Evolutionary conservation across 1,284 basidiomycete species (phyloP).

Genomic region (Cutaneotrichosporon dermatis): DNA sequence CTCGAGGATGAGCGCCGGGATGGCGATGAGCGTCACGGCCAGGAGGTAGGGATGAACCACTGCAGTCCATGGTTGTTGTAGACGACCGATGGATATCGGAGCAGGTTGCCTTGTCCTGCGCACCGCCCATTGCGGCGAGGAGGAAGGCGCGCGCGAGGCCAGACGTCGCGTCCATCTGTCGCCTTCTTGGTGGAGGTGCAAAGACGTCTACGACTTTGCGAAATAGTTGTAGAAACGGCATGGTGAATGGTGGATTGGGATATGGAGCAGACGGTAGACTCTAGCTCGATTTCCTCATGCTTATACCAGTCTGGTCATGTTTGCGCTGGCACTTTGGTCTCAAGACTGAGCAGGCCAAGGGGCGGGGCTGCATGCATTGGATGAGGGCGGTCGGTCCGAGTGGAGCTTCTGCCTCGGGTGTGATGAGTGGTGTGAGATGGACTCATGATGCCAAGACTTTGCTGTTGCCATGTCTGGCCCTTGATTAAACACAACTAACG

Average conservation of each 20-base stretch:
- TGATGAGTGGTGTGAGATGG: too few species aligned
- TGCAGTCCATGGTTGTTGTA: conserved; percentile 31
- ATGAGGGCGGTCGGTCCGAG: too few species aligned
- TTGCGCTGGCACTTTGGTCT: too few species aligned
- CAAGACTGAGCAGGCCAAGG: too few species aligned
- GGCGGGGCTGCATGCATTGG: too few species aligned
- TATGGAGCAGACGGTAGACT: too few species aligned
- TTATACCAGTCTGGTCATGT: too few species aligned
- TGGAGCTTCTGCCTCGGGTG: too few species aligned
- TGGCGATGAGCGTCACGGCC: conserved; percentile 23
- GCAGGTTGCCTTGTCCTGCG: conserved; percentile 25
- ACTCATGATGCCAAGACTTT: too few species aligned
- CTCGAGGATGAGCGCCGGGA: conserved; percentile 25
- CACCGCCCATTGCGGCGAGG: conserved; percentile 28
- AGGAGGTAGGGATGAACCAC: conserved; percentile 31
- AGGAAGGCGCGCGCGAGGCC: conserved; percentile 28
- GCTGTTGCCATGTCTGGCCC: too few species aligned
- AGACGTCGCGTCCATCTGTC: conserved; percentile 24
- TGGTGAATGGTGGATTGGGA: background rate
- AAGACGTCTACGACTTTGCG: conserved; percentile 9
- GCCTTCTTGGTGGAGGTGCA: conserved; percentile 17
- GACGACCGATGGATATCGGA: conserved; percentile 25
- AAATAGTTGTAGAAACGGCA: background rate
- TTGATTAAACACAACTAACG: too few species aligned
- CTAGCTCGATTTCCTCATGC: too few species aligned